Conservation (phyloP, 805 yeast species). For the Lipomyces yamanashiensis region DNA sequence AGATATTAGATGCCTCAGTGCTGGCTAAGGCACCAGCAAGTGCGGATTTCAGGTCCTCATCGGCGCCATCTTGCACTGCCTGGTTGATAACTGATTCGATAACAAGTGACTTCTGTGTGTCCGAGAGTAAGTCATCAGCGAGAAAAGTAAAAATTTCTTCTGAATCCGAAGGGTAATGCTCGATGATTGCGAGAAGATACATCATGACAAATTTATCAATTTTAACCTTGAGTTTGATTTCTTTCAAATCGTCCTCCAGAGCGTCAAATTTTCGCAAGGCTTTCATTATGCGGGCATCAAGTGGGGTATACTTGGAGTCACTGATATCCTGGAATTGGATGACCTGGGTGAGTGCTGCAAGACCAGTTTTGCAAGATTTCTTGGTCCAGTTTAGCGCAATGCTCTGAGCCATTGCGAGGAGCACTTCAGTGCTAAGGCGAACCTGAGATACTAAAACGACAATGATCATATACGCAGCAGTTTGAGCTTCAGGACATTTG, state of each 20-base stretch:
- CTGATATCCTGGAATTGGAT: slow-evolving; percentile 34
- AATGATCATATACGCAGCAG: slow-evolving; percentile 81
- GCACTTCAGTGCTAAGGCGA: slow-evolving; percentile 60
- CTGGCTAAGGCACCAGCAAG: slow-evolving; percentile 11
- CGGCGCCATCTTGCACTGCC: slow-evolving; percentile 5
- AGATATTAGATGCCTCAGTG: background rate
- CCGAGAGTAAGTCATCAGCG: slow-evolving; percentile 3
- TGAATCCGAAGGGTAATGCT: slow-evolving; percentile 49
- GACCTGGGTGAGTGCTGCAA: slow-evolving; percentile 33
- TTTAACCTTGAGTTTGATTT: slow-evolving; percentile 41
- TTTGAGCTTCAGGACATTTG: slow-evolving; percentile 61
- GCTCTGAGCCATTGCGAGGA: slow-evolving; percentile 65
- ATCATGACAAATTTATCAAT: slow-evolving; percentile 53
- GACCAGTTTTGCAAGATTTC: slow-evolving; percentile 26
- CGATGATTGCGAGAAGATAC: slow-evolving; percentile 51
- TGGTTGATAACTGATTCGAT: slow-evolving; percentile 12
- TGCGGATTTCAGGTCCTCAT: slow-evolving; percentile 1
- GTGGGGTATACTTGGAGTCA: slow-evolving; percentile 26
- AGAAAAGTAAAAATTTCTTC: slow-evolving; percentile 19
- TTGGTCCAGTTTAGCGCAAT: slow-evolving; percentile 53
- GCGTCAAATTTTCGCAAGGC: slow-evolving; percentile 38
- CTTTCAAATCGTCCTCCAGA: slow-evolving; percentile 36
- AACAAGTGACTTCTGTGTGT: slow-evolving; percentile 14
- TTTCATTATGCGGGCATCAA: slow-evolving; percentile 32
- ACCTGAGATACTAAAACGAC: slow-evolving; percentile 77